Percentiles rank a stretch among this genome's conserved stretches.
Evolutionary conservation across 2,329 filamentous ascomycete species (phyloP).

Genomic region (Helotiales sp.): DNA sequence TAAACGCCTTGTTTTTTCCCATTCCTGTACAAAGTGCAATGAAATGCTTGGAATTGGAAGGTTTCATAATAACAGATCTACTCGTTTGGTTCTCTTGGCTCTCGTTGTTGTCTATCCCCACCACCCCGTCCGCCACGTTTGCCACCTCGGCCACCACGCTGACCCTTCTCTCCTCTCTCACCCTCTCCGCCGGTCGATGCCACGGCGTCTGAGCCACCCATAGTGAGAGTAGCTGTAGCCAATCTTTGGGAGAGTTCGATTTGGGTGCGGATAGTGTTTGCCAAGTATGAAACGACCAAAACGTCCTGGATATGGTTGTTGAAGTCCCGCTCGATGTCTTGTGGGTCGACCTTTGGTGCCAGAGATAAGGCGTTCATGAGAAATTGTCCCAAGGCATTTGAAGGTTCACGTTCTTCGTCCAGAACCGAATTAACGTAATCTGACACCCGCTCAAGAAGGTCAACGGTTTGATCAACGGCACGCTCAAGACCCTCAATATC

Average conservation of each 20-base stretch:
- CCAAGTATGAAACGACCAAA: conserved; percentile 95
- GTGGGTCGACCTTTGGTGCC: conserved; percentile 90
- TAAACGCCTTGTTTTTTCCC: conserved; percentile 46
- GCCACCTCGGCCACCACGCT: conserved; percentile 52
- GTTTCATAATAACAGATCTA: conserved; percentile 27
- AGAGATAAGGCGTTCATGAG: conserved; percentile 91
- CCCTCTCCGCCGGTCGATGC: conserved; percentile 48
- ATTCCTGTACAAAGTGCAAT: conserved; percentile 43
- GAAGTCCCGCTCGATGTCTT: conserved; percentile 95
- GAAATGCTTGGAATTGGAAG: conserved; percentile 34
- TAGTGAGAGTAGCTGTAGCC: conserved; percentile 74
- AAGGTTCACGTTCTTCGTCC: conserved; percentile 89
- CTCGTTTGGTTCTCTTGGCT: conserved; percentile 54
- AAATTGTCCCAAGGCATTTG: conserved; percentile 91
- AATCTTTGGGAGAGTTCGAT: conserved; percentile 97
- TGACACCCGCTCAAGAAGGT: conserved; percentile 87
- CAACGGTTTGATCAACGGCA: conserved; percentile 84
- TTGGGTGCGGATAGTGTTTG: conserved; percentile 98
- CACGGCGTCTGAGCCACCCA: conserved; percentile 54
- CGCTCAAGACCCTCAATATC: conserved; percentile 90
- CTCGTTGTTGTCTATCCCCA: conserved; percentile 49
- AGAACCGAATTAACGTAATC: conserved; percentile 93
- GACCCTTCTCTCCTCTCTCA: conserved; percentile 47
- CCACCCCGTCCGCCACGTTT: conserved; percentile 57
- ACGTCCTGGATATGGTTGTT: conserved; percentile 99